These are phyloP conservation scores for Westerdykella ornata DNA, from an alignment of 2,329 filamentous ascomycete genomes.

Conservation along the genomic window DNA sequence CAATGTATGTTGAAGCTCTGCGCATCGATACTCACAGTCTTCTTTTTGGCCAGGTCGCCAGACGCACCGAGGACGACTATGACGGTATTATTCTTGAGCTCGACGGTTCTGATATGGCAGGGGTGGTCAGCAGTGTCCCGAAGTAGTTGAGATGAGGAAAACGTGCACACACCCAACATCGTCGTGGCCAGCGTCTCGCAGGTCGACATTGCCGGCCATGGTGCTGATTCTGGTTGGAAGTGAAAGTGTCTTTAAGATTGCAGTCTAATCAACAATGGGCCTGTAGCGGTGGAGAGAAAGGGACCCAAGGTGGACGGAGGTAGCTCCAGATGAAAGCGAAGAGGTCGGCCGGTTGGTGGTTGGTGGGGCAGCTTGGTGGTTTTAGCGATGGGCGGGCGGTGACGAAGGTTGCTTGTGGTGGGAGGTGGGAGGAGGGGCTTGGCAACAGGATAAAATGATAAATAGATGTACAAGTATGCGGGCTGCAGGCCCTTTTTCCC, in stretches of 20 bases:
- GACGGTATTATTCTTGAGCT: conserved; percentile 97
- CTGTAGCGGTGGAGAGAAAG: not conserved
- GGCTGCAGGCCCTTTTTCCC: too few species aligned
- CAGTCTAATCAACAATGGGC: not conserved
- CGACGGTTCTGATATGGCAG: conserved; percentile 60
- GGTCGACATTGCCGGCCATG: too few species aligned
- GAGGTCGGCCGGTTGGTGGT: conserved; percentile 13
- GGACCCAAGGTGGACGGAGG: conserved; percentile 5
- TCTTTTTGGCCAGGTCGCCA: conserved; percentile 98
- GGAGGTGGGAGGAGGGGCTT: not conserved
- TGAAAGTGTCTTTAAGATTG: too few species aligned
- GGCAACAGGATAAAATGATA: not conserved
- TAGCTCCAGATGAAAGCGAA: conserved; percentile 26
- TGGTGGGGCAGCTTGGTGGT: conserved; percentile 29
- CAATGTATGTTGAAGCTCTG: not conserved
- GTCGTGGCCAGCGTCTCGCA: not conserved
- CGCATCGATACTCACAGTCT: conserved; percentile 63
- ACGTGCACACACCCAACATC: not conserved
- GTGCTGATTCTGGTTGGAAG: too few species aligned
- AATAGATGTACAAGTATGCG: not conserved
- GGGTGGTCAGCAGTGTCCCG: conserved; percentile 22
- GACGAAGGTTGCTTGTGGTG: too few species aligned
- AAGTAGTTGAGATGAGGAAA: not conserved
- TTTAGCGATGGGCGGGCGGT: conserved; percentile 20
- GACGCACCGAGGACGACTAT: conserved; percentile 96